phyloP scores from a whole-genome alignment of 805 yeast genomes.

The Teunomyces funiuensis region DNA sequence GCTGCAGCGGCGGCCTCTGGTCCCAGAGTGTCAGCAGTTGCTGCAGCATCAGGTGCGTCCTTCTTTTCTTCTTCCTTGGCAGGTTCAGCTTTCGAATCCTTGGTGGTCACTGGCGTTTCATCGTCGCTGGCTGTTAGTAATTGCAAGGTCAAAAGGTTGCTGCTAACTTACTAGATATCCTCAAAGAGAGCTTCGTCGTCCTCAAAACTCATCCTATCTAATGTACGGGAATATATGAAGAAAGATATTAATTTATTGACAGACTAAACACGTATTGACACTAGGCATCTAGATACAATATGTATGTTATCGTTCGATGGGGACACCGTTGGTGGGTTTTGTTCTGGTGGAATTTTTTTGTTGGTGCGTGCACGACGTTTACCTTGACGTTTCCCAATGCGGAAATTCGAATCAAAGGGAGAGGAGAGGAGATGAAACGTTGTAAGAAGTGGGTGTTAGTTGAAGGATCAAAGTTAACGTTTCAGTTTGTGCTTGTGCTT shows the following conservation, averaged over 20 bases:
- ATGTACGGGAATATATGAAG: constrained; percentile 4
- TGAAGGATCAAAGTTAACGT: no score
- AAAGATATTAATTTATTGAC: constrained; percentile 18
- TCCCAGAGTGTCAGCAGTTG: constrained; percentile 1
- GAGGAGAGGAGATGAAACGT: no score
- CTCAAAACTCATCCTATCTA: constrained; percentile 44
- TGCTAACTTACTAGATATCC: constrained; percentile 65
- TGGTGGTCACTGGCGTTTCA: constrained; percentile 9
- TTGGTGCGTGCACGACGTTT: constrained; percentile 2
- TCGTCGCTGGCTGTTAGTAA: constrained; percentile 10
- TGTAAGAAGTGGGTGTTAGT: no score
- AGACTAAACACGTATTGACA: constrained; percentile 12
- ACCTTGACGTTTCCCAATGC: not conserved
- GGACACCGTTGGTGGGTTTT: constrained; percentile 2
- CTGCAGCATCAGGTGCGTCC: constrained; percentile 1
- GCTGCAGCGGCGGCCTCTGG: constrained; percentile 3
- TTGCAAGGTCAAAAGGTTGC: not conserved
- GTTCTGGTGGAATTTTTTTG: constrained; percentile 1
- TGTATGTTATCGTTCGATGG: not conserved
- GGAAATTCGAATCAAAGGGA: no score
- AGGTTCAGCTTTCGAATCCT: constrained; percentile 3
- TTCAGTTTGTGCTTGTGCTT: not conserved
- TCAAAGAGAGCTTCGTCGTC: constrained; percentile 95
- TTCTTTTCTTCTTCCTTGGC: not conserved
- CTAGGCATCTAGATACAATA: constrained; percentile 4